Conservation (phyloP, 495 filamentous ascomycete species). For the Wilcoxina mikolae region DNA sequence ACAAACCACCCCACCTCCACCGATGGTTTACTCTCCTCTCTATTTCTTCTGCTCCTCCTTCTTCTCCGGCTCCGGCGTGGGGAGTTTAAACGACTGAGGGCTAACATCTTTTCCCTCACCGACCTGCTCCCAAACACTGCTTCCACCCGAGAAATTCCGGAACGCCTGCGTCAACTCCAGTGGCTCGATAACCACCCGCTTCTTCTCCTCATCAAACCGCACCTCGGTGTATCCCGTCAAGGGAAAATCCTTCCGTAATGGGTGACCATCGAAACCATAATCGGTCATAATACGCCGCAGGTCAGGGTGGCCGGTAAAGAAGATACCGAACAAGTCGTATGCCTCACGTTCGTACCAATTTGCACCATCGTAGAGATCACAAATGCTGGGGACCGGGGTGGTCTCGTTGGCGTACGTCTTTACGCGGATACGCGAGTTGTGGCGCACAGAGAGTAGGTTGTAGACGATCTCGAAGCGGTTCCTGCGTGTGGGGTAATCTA, state of each 20-base stretch:
- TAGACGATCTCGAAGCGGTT: conserved; percentile 97
- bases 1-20: neutral
- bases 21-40: conserved; percentile 48
- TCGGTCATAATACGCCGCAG: conserved; percentile 98
- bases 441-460: conserved; percentile 85
- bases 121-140: conserved; percentile 76
- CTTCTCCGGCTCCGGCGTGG: conserved; percentile 88
- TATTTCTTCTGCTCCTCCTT: conserved; percentile 67
- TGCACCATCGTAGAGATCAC: conserved; percentile 75
- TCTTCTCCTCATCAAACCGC: conserved; percentile 97
- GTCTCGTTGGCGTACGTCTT: conserved; percentile 99
- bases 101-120: conserved; percentile 63
- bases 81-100: conserved; percentile 82
- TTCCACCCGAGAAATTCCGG: conserved; percentile 89
- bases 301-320: conserved; percentile 91
- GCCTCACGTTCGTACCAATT: conserved; percentile 99
- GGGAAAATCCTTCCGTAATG: conserved; percentile 94
- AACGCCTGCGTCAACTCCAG: conserved; percentile 97
- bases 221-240: conserved; percentile 98
- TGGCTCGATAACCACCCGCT: conserved; percentile 94
- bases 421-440: conserved; percentile 90
- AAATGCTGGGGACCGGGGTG: conserved; percentile 81
- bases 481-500: conserved; percentile 87
- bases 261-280: conserved; percentile 98
- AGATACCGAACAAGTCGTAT: conserved; percentile 95